A percentile compares a stretch with the other conserved stretches of the same genome.
Conservation (phyloP, 257 asterid genomes). For the Eucommia ulmoides region DNA sequence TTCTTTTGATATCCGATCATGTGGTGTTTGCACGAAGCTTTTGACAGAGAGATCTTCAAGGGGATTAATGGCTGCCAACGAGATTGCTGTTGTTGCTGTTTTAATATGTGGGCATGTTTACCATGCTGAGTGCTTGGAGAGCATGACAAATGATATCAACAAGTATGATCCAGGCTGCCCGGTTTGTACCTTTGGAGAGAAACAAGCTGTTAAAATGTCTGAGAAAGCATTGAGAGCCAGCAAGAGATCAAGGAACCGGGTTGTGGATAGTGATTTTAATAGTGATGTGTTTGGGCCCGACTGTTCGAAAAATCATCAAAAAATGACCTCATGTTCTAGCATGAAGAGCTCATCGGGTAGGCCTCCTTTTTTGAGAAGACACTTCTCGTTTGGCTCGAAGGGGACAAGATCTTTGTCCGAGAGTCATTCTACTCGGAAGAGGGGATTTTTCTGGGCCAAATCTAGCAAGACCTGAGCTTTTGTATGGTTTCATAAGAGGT, state of each 20-base stretch:
- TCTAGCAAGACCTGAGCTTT: slow-evolving; percentile 42
- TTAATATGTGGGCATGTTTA: slow-evolving; percentile 80
- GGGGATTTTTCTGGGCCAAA: slow-evolving; percentile 63
- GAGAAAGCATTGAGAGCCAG: slow-evolving; percentile 71
- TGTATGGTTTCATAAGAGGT: slow-evolving; percentile 16
- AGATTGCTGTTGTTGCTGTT: slow-evolving; percentile 79
- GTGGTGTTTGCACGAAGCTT: slow-evolving; percentile 78
- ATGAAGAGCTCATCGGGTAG: slow-evolving; percentile 42
- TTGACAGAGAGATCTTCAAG: slow-evolving; percentile 60
- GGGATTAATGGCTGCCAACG: slow-evolving; percentile 51
- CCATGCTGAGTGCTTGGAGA: slow-evolving; percentile 93
- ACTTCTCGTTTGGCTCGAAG: slow-evolving; percentile 67
- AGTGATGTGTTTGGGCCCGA: slow-evolving; percentile 31
- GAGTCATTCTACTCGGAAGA: slow-evolving; percentile 34
- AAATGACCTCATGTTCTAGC: slow-evolving; percentile 63
- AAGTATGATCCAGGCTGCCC: slow-evolving; percentile 92
- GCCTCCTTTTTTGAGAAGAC: slow-evolving; percentile 75
- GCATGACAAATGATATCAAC: slow-evolving; percentile 68
- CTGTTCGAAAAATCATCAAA: slow-evolving; percentile 36
- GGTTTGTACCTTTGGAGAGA: slow-evolving; percentile 84
- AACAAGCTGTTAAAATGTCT: slow-evolving; percentile 59
- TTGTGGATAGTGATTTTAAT: slow-evolving; percentile 47
- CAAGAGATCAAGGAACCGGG: slow-evolving; percentile 39
- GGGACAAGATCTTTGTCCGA: slow-evolving; percentile 35
- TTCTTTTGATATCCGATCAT: slow-evolving; percentile 52